phyloP scores from a whole-genome alignment of 306 rosid species.

The Echinosophora koreensis region DNA sequence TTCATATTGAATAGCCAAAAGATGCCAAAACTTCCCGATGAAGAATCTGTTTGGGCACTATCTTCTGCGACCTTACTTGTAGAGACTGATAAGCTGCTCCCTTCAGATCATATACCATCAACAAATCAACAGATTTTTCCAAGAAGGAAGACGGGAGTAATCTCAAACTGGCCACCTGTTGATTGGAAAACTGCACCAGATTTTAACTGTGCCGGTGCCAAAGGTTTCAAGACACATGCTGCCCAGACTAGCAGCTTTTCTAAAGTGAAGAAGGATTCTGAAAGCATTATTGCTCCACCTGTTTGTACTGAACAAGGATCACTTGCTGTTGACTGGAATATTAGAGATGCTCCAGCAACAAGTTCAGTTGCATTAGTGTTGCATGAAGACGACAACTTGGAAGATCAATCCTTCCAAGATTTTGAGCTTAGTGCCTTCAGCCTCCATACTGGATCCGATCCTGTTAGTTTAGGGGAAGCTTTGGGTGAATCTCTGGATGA shows the following conservation, averaged over 20 bases:
- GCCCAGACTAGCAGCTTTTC: slow-evolving; percentile 44
- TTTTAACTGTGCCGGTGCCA: slow-evolving; percentile 68
- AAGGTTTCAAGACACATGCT: slow-evolving; percentile 66
- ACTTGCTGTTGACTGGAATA: slow-evolving; percentile 55
- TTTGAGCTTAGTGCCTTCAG: slow-evolving; percentile 44
- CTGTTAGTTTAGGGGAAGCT: slow-evolving; percentile 45
- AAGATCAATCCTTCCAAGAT: slow-evolving; percentile 46
- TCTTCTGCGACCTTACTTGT: slow-evolving; percentile 47
- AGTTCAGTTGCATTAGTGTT: slow-evolving; percentile 52
- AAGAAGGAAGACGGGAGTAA: slow-evolving; percentile 54
- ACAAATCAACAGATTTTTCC: slow-evolving; percentile 55
- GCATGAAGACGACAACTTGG: slow-evolving; percentile 49
- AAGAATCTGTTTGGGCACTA: slow-evolving; percentile 80
- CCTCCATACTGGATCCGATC: slow-evolving; percentile 41
- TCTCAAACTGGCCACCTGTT: slow-evolving; percentile 76
- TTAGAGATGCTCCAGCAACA: slow-evolving; percentile 49
- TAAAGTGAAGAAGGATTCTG: slow-evolving; percentile 48
- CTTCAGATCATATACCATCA: slow-evolving; percentile 41
- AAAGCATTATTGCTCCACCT: slow-evolving; percentile 39
- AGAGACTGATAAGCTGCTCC: slow-evolving; percentile 50
- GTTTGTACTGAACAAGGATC: slow-evolving; percentile 56
- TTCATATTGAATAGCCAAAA: slow-evolving; percentile 78
- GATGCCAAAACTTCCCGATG: slow-evolving; percentile 71
- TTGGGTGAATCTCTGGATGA: slow-evolving; percentile 8
- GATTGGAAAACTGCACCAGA: slow-evolving; percentile 93